A percentile compares a stretch with the other conserved stretches of the same genome.
phyloP scores from a whole-genome alignment of 2,329 filamentous ascomycete genomes.

The Microdochium trichocladiopsis region DNA sequence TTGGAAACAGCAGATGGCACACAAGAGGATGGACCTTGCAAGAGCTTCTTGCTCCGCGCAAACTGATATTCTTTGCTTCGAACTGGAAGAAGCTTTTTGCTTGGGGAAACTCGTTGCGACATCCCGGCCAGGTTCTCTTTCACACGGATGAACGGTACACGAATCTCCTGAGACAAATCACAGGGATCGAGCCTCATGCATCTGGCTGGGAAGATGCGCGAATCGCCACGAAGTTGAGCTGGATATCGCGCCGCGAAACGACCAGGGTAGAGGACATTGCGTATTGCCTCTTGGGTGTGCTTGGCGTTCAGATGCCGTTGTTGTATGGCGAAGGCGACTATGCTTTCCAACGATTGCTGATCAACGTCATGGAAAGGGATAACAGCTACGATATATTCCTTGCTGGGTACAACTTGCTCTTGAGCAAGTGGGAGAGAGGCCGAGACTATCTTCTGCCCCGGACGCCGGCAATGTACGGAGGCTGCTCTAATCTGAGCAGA shows the following conservation, averaged over 20 bases:
- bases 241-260: conserved; percentile 9
- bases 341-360: neutral
- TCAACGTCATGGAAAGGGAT: neutral
- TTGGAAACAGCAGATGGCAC: conserved; percentile 1
- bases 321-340: conserved; percentile 11
- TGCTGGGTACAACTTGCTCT: neutral
- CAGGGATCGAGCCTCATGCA: neutral
- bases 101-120: neutral
- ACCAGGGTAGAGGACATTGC: conserved; percentile 10
- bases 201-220: neutral
- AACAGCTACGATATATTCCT: neutral
- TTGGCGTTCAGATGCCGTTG: conserved; percentile 13
- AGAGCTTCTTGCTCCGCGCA: conserved; percentile 1
- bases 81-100: neutral
- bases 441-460: too few species aligned
- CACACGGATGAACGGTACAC: neutral
- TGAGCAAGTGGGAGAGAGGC: too few species aligned
- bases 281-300: conserved; percentile 13
- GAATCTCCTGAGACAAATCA: neutral
- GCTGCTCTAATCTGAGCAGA: too few species aligned
- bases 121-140: neutral
- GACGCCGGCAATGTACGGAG: too few species aligned
- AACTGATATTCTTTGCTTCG: neutral
- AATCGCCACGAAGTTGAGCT: conserved; percentile 11
- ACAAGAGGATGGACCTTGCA: conserved; percentile 2